phyloP scores from a whole-genome alignment of 768 basidiomycete species.

The Hebeloma cylindrosporum region DNA sequence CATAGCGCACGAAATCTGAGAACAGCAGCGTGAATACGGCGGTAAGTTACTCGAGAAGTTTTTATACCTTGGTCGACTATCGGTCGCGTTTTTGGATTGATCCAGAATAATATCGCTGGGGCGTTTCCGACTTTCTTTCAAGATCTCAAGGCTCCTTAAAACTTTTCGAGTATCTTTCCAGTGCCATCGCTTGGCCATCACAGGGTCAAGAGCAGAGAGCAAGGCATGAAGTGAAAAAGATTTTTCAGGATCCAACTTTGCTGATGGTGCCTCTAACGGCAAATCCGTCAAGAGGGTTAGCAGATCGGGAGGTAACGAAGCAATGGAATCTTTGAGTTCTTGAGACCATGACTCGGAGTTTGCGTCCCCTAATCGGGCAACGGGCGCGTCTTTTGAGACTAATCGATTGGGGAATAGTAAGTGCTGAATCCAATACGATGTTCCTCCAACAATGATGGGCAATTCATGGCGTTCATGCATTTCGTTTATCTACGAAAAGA shows the following conservation, averaged over 20 bases:
- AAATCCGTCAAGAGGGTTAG: slow-evolving; percentile 52
- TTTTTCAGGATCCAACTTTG: slow-evolving; percentile 47
- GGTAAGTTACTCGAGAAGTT: slow-evolving; percentile 3
- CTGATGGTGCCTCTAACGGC: slow-evolving; percentile 59
- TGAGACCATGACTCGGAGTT: slow-evolving; percentile 29
- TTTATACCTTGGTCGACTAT: slow-evolving; percentile 59
- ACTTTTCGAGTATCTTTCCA: slow-evolving; percentile 96
- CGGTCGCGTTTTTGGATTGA: slow-evolving; percentile 45
- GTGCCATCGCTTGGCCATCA: slow-evolving; percentile 85
- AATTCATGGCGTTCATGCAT: slow-evolving; percentile 61
- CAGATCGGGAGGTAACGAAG: slow-evolving; percentile 47
- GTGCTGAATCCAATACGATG: slow-evolving; percentile 97
- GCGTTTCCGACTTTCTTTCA: slow-evolving; percentile 64
- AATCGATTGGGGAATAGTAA: slow-evolving; percentile 86
- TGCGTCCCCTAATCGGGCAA: slow-evolving; percentile 8
- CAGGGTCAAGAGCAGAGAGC: slow-evolving; percentile 66
- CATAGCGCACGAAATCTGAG: slow-evolving; percentile 80
- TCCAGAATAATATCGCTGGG: slow-evolving; percentile 69
- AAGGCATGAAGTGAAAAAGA: slow-evolving; percentile 69
- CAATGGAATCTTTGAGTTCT: slow-evolving; percentile 41
- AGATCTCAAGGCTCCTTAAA: slow-evolving; percentile 71
- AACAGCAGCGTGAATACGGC: background rate
- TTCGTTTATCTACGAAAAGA: slow-evolving; percentile 62
- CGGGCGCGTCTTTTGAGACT: slow-evolving; percentile 26
- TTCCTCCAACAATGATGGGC: slow-evolving; percentile 93